A percentile compares a stretch with the other conserved stretches of the same genome.
Evolutionary conservation across 352 stramenopile species (phyloP).

Genomic region (Halophytophthora batemanensis): DNA sequence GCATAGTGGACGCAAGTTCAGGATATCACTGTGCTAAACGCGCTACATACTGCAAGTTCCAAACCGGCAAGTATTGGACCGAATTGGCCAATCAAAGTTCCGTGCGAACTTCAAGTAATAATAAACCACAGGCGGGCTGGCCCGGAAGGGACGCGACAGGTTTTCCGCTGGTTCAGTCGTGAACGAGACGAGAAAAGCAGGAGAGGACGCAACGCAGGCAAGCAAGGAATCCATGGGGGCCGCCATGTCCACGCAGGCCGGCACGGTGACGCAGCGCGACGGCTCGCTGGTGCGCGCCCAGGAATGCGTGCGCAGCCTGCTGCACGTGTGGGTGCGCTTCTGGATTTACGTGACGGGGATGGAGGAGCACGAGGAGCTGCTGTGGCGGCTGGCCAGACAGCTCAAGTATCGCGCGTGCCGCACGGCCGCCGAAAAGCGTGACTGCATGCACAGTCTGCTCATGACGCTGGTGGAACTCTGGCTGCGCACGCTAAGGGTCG

Average conservation of each 20-base stretch:
- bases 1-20: too few species aligned
- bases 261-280: constrained; percentile 15
- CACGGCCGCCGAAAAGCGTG: constrained; percentile 22
- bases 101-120: too few species aligned
- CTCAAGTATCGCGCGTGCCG: constrained; percentile 50
- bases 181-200: too few species aligned
- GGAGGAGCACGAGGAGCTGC: constrained; percentile 54
- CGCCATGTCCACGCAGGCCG: constrained; percentile 13
- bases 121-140: too few species aligned
- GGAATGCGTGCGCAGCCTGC: constrained; percentile 25
- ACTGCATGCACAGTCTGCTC: constrained; percentile 42
- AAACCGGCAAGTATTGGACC: too few species aligned
- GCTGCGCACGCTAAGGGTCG: constrained; percentile 59
- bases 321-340: constrained; percentile 66
- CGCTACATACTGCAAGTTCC: too few species aligned
- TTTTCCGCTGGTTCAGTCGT: too few species aligned
- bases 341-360: constrained; percentile 79
- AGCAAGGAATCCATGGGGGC: constrained; percentile 12
- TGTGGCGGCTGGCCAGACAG: constrained; percentile 40
- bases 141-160: too few species aligned
- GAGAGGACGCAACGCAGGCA: too few species aligned
- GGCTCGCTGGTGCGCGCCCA: constrained; percentile 15
- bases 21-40: too few species aligned
- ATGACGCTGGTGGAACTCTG: constrained; percentile 75
- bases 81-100: too few species aligned